phyloP scores from a whole-genome alignment of 257 asterid species.

The Nicotiana tabacum region DNA sequence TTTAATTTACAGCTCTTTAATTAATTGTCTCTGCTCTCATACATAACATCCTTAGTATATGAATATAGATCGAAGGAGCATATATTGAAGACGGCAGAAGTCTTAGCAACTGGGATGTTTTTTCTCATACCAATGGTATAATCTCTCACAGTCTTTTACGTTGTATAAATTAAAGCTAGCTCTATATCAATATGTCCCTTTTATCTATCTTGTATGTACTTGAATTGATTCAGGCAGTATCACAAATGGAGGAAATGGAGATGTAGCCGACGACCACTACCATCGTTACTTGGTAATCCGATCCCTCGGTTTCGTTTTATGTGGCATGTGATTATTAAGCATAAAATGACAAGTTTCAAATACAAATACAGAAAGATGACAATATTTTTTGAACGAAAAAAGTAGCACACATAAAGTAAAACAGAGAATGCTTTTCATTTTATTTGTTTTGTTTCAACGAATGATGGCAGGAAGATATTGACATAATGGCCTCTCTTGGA shows the following conservation, averaged over 20 bases:
- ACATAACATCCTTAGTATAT: not conserved
- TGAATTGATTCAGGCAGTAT: constrained; percentile 21
- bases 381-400: no score
- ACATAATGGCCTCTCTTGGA: constrained; percentile 59
- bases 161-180: no score
- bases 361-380: no score
- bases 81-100: constrained; percentile 25
- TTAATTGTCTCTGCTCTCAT: not conserved
- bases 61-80: constrained; percentile 27
- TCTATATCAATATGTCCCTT: no score
- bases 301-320: no score
- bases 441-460: not conserved
- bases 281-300: constrained; percentile 34
- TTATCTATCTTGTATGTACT: not conserved
- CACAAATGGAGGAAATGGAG: constrained; percentile 31
- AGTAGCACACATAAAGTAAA: no score
- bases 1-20: not conserved
- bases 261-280: constrained; percentile 39
- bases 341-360: no score
- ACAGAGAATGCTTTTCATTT: no score
- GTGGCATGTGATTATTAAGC: no score
- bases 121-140: constrained; percentile 13
- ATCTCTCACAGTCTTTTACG: not conserved
- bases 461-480: constrained; percentile 56
- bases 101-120: constrained; percentile 26